phyloP scores from a whole-genome alignment of 2,329 filamentous ascomycete species.

The Moelleriella libera region DNA sequence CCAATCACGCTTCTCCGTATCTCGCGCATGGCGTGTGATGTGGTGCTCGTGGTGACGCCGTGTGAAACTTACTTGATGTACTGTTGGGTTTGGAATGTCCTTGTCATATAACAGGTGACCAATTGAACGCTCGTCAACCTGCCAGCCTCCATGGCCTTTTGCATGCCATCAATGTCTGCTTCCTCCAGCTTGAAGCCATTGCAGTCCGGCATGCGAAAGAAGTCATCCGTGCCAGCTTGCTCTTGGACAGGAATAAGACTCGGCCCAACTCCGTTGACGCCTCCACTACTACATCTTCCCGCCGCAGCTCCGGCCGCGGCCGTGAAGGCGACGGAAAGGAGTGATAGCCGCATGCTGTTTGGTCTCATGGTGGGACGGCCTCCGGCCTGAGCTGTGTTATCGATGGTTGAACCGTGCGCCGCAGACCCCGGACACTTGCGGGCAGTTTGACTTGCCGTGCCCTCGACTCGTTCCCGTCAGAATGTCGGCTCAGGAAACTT shows the following conservation, averaged over 20 bases:
- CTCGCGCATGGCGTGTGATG: background rate
- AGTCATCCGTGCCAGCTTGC: slow-evolving; percentile 18
- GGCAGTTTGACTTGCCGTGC: too few species aligned
- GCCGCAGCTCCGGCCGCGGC: background rate
- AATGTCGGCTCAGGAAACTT: too few species aligned
- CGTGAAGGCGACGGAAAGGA: slow-evolving; percentile 1
- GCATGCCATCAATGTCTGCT: slow-evolving; percentile 55
- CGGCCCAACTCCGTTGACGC: slow-evolving; percentile 11
- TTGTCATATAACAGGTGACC: slow-evolving; percentile 45
- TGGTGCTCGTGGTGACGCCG: background rate
- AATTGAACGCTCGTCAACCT: slow-evolving; percentile 43
- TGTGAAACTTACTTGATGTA: slow-evolving; percentile 42
- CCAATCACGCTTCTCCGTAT: background rate
- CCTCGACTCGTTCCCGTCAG: too few species aligned
- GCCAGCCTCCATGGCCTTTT: slow-evolving; percentile 38
- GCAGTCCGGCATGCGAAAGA: slow-evolving; percentile 52
- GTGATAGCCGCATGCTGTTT: slow-evolving; percentile 1
- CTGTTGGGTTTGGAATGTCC: slow-evolving; percentile 45
- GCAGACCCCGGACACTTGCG: background rate
- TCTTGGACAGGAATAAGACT: slow-evolving; percentile 19
- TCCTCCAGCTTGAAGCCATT: slow-evolving; percentile 49
- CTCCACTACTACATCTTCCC: background rate
- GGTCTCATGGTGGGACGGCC: background rate
- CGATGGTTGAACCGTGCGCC: background rate
- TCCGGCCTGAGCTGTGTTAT: background rate